A percentile compares a stretch with the other conserved stretches of the same genome.
Evolutionary conservation across 192 early-diverging fungal species (phyloP).

Genomic region (Coemansia reversa): DNA sequence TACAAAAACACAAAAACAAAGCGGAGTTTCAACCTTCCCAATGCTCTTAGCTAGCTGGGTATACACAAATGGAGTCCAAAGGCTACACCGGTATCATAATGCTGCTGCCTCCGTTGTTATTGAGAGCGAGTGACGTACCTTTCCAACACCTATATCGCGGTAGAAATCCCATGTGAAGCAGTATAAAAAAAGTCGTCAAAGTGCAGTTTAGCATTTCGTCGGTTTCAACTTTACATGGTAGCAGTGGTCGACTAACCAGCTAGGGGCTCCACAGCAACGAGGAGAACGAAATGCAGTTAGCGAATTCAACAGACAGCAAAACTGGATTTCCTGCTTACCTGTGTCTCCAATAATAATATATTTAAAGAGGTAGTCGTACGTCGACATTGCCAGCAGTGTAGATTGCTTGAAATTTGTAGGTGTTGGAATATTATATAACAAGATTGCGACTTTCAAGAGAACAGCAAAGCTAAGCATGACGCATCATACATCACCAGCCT

Average conservation of each 20-base stretch:
- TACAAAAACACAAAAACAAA: constrained; percentile 17
- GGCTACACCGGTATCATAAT: not conserved
- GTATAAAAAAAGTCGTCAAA: not conserved
- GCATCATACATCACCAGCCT: not conserved
- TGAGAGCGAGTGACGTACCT: constrained; percentile 35
- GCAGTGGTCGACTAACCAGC: not conserved
- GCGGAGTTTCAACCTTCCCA: not conserved
- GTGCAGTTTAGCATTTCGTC: not conserved
- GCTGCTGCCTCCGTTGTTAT: not conserved
- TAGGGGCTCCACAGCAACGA: not conserved
- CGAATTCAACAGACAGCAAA: not conserved
- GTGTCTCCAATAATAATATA: constrained; percentile 87
- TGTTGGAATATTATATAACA: not conserved
- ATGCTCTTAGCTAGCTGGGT: not conserved
- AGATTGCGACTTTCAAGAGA: constrained; percentile 8
- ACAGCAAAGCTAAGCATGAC: not conserved
- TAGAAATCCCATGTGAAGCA: not conserved
- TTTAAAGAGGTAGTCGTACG: constrained; percentile 60
- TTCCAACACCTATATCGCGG: constrained; percentile 65
- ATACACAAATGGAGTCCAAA: not conserved
- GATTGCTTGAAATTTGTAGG: constrained; percentile 4
- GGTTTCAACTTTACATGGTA: not conserved
- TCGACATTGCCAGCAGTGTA: constrained; percentile 25
- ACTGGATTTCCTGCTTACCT: constrained; percentile 21
- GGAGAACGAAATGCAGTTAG: too few relatives aligned